Conservation (phyloP, 257 asterid species). For the Agastache rugosa region DNA sequence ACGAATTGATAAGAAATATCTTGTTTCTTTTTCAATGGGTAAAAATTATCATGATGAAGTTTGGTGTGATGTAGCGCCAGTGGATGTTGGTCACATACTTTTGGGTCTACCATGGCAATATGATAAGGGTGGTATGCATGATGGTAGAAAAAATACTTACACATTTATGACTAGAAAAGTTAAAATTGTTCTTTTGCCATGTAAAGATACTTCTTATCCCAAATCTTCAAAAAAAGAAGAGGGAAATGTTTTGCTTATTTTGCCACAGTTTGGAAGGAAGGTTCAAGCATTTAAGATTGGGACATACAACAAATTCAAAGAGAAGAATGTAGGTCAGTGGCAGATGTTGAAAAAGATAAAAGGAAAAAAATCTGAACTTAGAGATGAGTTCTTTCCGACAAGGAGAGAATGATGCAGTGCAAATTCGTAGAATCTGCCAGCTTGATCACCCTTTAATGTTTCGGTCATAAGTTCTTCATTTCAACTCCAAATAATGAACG, state of each 20-base stretch:
- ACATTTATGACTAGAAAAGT: neutral
- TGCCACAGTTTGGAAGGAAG: neutral
- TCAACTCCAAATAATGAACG: too few relatives aligned
- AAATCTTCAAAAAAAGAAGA: neutral
- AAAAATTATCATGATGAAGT: conserved; percentile 10
- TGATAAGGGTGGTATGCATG: conserved; percentile 9
- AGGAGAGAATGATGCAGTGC: too few relatives aligned
- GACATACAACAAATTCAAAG: too few relatives aligned
- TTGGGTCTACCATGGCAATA: conserved; percentile 19
- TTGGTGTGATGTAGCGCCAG: neutral
- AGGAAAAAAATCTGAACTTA: too few relatives aligned
- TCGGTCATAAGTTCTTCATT: too few relatives aligned
- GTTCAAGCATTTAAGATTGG: too few relatives aligned
- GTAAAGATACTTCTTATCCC: neutral
- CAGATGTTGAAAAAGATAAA: too few relatives aligned
- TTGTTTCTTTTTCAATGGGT: conserved; percentile 23
- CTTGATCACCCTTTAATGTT: too few relatives aligned
- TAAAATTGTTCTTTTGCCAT: neutral
- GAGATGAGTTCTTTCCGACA: too few relatives aligned
- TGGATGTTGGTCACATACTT: conserved; percentile 12
- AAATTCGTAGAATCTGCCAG: too few relatives aligned
- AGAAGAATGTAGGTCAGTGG: too few relatives aligned
- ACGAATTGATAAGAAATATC: conserved; percentile 12
- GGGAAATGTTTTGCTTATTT: neutral
- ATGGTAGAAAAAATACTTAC: conserved; percentile 16